Evolutionary conservation across 2,329 filamentous ascomycete species (phyloP).

Genomic region (Ascochyta fabae): DNA sequence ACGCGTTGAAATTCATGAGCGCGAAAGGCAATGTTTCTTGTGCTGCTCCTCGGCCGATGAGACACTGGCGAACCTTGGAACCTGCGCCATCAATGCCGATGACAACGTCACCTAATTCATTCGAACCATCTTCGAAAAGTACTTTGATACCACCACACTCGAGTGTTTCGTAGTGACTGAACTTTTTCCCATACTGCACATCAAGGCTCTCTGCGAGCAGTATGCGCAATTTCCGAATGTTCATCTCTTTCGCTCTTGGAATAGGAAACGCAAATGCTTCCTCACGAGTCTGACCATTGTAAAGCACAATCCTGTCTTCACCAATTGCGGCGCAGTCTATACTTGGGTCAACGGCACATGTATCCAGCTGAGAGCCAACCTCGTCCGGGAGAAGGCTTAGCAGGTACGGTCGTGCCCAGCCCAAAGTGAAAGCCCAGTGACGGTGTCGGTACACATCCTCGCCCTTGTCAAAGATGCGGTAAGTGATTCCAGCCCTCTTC

Average conservation of each 20-base stretch:
- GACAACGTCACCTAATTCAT: slow-evolving; percentile 27
- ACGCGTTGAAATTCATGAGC: slow-evolving; percentile 41
- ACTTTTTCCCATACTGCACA: slow-evolving; percentile 38
- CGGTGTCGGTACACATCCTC: slow-evolving; percentile 35
- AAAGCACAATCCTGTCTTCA: slow-evolving; percentile 41
- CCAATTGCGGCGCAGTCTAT: slow-evolving; percentile 36
- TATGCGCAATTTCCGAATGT: slow-evolving; percentile 47
- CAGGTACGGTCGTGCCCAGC: slow-evolving; percentile 44
- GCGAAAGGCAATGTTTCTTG: slow-evolving; percentile 37
- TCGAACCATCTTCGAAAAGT: slow-evolving; percentile 34
- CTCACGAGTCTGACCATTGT: slow-evolving; percentile 45
- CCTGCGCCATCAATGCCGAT: slow-evolving; percentile 39
- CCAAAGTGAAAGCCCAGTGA: slow-evolving; percentile 49
- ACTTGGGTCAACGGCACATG: slow-evolving; percentile 44
- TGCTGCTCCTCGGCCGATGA: slow-evolving; percentile 26
- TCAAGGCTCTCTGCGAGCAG: slow-evolving; percentile 46
- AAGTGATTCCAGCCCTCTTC: slow-evolving; percentile 44
- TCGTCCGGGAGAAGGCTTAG: slow-evolving; percentile 40
- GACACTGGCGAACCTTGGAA: slow-evolving; percentile 34
- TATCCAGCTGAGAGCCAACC: slow-evolving; percentile 32
- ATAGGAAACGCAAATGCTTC: slow-evolving; percentile 45
- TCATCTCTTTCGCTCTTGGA: slow-evolving; percentile 42
- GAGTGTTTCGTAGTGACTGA: slow-evolving; percentile 22
- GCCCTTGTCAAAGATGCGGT: slow-evolving; percentile 39
- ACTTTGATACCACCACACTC: slow-evolving; percentile 35